Evolutionary conservation across 1,284 basidiomycete genomes (phyloP).

Genomic region (Phlebopus sp.): DNA sequence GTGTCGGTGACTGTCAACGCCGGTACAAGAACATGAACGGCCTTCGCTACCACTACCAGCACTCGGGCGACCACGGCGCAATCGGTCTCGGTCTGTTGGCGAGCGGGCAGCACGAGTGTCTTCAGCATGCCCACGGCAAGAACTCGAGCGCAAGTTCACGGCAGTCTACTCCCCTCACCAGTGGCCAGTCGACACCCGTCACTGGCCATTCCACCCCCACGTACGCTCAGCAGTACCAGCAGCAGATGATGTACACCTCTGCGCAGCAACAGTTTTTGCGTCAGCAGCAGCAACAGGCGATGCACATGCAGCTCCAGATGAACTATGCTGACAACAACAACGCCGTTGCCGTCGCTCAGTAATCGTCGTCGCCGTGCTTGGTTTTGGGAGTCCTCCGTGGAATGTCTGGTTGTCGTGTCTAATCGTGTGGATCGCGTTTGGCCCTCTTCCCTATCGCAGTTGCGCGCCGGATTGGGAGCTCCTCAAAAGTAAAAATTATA

Average conservation of each 20-base stretch:
- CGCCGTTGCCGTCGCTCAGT: constrained; percentile 15
- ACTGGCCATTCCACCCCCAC: constrained; percentile 25
- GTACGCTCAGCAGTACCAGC: constrained; percentile 35
- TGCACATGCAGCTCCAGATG: constrained; percentile 33
- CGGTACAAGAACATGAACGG: constrained; percentile 99
- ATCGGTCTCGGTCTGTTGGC: constrained; percentile 83
- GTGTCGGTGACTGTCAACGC: constrained; percentile 87
- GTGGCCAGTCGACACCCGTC: constrained; percentile 32
- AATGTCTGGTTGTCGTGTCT: constrained; percentile 5
- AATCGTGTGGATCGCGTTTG: neutral
- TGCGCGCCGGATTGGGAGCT: neutral
- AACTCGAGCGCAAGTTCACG: constrained; percentile 29
- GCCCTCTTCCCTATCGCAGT: constrained; percentile 15
- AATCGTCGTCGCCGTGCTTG: constrained; percentile 12
- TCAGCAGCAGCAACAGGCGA: constrained; percentile 26
- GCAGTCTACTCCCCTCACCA: constrained; percentile 32
- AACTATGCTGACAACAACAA: constrained; percentile 17
- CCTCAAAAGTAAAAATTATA: constrained; percentile 37
- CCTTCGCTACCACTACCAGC: constrained; percentile 92
- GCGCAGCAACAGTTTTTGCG: constrained; percentile 35
- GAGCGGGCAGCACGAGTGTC: constrained; percentile 74
- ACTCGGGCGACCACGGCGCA: constrained; percentile 92
- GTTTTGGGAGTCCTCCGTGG: neutral
- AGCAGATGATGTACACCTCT: constrained; percentile 36
- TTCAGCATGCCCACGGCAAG: constrained; percentile 34